phyloP scores from a whole-genome alignment of 2,329 filamentous ascomycete species.

The Scytalidium sp. region DNA sequence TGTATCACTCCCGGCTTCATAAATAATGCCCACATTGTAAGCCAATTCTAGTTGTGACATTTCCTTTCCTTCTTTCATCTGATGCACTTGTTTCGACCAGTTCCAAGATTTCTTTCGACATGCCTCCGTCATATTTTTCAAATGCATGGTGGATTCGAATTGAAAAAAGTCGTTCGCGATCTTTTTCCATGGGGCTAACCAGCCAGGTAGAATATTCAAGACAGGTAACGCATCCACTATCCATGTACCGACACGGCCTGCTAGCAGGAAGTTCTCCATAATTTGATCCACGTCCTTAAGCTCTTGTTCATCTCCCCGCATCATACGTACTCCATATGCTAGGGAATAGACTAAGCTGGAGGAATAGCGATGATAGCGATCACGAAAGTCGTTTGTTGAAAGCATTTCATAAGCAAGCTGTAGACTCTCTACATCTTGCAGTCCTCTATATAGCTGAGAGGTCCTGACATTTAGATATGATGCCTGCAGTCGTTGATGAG shows the following conservation, averaged over 20 bases:
- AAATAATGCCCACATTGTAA: background rate
- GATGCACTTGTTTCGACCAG: background rate
- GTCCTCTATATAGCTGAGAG: constrained; percentile 14
- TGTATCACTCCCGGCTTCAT: background rate
- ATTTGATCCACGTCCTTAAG: background rate
- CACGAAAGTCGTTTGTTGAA: constrained; percentile 19
- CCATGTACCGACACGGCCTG: background rate
- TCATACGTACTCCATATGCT: constrained; percentile 21
- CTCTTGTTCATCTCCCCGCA: background rate
- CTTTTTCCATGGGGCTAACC: background rate
- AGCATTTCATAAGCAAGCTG: constrained; percentile 24
- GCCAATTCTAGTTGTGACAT: too few relatives aligned
- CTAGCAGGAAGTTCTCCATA: background rate
- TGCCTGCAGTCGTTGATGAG: constrained; percentile 26
- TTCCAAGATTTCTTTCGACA: too few relatives aligned
- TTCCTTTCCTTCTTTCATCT: background rate
- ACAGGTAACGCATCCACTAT: background rate
- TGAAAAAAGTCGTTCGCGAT: too few relatives aligned
- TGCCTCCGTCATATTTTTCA: too few relatives aligned
- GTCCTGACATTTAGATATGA: constrained; percentile 20
- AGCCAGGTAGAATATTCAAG: background rate
- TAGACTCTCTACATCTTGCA: constrained; percentile 26
- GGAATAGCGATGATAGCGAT: constrained; percentile 21
- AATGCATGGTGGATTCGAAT: too few relatives aligned
- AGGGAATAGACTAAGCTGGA: constrained; percentile 28